Base-by-base conservation (phyloP, 2,329 filamentous ascomycete species). In the Fusarium solani-melongenae region DNA sequence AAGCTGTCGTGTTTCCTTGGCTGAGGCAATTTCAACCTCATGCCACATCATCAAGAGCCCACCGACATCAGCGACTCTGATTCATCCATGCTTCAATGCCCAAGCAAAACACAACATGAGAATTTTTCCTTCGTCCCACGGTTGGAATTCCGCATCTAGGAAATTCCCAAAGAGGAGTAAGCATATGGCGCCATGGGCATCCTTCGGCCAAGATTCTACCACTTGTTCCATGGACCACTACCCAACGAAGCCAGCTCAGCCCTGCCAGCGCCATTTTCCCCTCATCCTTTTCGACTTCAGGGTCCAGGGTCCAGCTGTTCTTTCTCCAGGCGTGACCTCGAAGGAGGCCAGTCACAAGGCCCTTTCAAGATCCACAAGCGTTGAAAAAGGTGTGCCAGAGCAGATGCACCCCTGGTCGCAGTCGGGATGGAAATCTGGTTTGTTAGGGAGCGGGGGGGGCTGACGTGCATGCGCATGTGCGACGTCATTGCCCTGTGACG, bases 401-500 rank as follows among this genome's bases (percentile, higher is more conserved):
- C 14, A 46, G 6, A 46, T 46, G 41, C 7, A 46, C 60, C 70
- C 70, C 70, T 72, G 66, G 51, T 62, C 56, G 24, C 34, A 22
- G 46, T 55, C 41, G 57, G 55, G 51, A 44, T 38, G 65, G 55
- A 77, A 77, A 74, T 75, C 75, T 77, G 71, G 75, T 74, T 77
- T 77, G 70, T 75, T 72, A 62, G 57, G 33, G 44, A 51, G 55
- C 15, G 57, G 58, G 44, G 71, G 71, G 69, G 71, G 72, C 72
- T 77, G 75, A 76, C 71, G 72, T 73, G 75, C 75, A 77, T 73
- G 64, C 64, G 71, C 75, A 75, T 76, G 70, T 71, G 70, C 71
- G 73, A 77, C 75, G 75, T 77, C 75, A 77, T 77, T 71, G 64
- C 46, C 66, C 27, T 57, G 53, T 66, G 73, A 74, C 67, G 70